A percentile compares a stretch with the other conserved stretches of the same genome.
These are phyloP conservation scores for Erythrophleum fordii DNA, from an alignment of 306 rosid species.

Conservation along the genomic window DNA sequence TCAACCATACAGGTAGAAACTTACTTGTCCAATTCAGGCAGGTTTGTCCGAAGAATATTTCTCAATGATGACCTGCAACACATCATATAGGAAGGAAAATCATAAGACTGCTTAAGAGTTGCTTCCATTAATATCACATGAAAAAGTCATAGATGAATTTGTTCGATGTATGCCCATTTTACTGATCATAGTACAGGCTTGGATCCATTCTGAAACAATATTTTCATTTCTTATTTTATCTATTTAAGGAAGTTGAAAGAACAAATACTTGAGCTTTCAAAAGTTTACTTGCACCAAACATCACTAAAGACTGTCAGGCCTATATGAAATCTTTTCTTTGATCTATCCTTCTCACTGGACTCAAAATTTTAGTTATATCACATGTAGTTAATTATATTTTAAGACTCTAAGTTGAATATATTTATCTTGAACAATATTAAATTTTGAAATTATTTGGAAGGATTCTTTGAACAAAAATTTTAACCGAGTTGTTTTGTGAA, in stretches of 20 bases:
- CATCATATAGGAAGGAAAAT: constrained; percentile 7
- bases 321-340: too few species aligned
- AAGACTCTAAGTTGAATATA: too few species aligned
- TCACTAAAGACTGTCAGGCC: neutral
- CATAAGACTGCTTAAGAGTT: neutral
- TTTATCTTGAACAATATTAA: too few species aligned
- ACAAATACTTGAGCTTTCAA: neutral
- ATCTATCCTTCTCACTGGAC: too few species aligned
- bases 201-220: too few species aligned
- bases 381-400: too few species aligned
- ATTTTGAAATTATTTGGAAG: too few species aligned
- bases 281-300: neutral
- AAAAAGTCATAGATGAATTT: neutral
- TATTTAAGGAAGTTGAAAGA: too few species aligned
- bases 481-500: too few species aligned
- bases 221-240: too few species aligned
- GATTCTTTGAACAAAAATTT: too few species aligned
- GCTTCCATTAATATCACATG: neutral
- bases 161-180: neutral
- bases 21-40: constrained; percentile 57
- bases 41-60: constrained; percentile 46
- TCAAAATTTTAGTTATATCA: too few species aligned
- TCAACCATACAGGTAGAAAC: constrained; percentile 20
- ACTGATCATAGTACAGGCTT: neutral
- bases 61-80: constrained; percentile 49